Percentiles rank a stretch among this genome's conserved stretches.
phyloP scores from a whole-genome alignment of 345 rosid genomes.

The Populus euphratica region DNA sequence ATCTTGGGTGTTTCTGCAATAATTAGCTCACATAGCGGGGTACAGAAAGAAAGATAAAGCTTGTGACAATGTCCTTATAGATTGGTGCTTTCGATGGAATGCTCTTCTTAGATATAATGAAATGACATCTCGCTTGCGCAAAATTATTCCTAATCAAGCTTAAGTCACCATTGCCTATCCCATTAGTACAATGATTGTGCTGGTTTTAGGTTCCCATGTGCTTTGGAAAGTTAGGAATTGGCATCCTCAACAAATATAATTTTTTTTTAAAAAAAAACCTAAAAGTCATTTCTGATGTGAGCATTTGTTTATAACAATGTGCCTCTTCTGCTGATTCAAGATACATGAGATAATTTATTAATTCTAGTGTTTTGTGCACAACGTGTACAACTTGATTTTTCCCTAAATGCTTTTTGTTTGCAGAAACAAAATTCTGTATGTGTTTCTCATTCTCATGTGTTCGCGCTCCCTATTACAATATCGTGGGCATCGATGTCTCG shows the following conservation, averaged over 20 bases:
- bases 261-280: background rate
- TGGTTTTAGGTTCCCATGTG: background rate
- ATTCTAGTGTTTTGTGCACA: background rate
- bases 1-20: background rate
- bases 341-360: background rate
- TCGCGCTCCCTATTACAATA: background rate
- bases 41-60: background rate
- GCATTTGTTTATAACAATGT: background rate
- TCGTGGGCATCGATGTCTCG: background rate
- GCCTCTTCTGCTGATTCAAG: background rate
- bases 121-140: background rate
- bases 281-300: background rate
- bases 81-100: background rate
- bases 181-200: background rate
- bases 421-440: background rate
- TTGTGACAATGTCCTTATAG: background rate
- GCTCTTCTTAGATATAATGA: slow-evolving; percentile 1
- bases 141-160: background rate
- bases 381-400: background rate
- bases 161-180: background rate
- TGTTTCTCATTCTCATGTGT: background rate
- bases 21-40: background rate
- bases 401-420: background rate
- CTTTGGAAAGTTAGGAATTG: background rate
- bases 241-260: background rate